These are phyloP conservation scores for Lathyrus aphaca DNA, from an alignment of 306 rosid species.

Conservation along the genomic window DNA sequence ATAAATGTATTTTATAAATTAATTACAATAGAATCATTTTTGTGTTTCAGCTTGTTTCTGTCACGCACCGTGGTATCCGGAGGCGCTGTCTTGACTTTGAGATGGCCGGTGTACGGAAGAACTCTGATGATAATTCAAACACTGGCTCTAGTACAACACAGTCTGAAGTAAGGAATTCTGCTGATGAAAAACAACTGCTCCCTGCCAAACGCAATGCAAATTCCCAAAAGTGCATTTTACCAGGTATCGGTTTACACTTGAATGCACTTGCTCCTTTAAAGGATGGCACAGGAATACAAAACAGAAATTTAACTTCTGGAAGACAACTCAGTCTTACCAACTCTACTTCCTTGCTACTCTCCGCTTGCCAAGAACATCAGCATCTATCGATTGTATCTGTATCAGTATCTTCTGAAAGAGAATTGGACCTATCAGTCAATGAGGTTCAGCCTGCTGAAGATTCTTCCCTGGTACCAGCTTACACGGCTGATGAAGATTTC, in stretches of 20 bases:
- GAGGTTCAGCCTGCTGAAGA: slow-evolving; percentile 64
- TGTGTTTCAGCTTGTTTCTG: slow-evolving; percentile 57
- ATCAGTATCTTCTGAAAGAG: slow-evolving; percentile 54
- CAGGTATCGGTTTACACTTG: slow-evolving; percentile 80
- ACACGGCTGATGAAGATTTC: slow-evolving; percentile 61
- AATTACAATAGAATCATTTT: slow-evolving; percentile 14
- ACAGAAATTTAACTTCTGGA: slow-evolving; percentile 52
- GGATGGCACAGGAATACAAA: slow-evolving; percentile 48
- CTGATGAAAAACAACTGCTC: slow-evolving; percentile 51
- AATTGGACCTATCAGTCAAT: slow-evolving; percentile 46
- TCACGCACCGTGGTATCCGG: slow-evolving; percentile 62
- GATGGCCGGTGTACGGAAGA: slow-evolving; percentile 59
- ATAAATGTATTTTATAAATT: background rate
- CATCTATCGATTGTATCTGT: slow-evolving; percentile 43
- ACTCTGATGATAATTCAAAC: slow-evolving; percentile 51
- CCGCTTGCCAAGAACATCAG: slow-evolving; percentile 53
- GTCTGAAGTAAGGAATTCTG: slow-evolving; percentile 47
- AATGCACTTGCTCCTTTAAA: slow-evolving; percentile 76
- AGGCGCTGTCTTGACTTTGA: slow-evolving; percentile 92
- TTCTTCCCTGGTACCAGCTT: slow-evolving; percentile 53
- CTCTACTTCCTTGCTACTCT: slow-evolving; percentile 51
- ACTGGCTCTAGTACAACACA: slow-evolving; percentile 47
- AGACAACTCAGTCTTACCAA: slow-evolving; percentile 46
- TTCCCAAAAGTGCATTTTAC: slow-evolving; percentile 55
- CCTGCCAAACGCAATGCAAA: slow-evolving; percentile 49